Evolutionary conservation across 2,329 filamentous ascomycete species (phyloP).

Genomic region (Fusarium vanettenii): DNA sequence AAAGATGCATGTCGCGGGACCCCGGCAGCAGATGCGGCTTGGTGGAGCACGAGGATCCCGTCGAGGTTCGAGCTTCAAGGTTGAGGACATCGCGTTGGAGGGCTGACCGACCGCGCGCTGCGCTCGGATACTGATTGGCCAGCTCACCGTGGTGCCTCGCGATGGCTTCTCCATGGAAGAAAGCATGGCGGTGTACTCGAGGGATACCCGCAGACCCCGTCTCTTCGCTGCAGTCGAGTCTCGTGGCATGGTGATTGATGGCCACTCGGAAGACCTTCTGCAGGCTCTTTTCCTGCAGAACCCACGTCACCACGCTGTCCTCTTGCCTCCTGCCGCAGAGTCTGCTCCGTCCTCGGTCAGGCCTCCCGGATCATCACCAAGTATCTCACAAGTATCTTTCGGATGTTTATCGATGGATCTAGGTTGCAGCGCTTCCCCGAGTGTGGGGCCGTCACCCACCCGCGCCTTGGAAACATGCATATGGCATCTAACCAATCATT

Average conservation of each 20-base stretch:
- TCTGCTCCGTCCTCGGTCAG: slow-evolving; percentile 17
- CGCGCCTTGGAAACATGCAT: slow-evolving; percentile 36
- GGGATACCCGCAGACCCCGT: slow-evolving; percentile 22
- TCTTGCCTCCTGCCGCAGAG: not conserved
- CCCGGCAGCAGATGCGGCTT: slow-evolving; percentile 13
- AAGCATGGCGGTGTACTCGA: slow-evolving; percentile 28
- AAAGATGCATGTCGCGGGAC: slow-evolving; percentile 14
- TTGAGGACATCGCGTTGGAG: slow-evolving; percentile 27
- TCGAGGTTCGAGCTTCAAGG: slow-evolving; percentile 1
- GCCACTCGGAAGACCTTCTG: slow-evolving; percentile 37
- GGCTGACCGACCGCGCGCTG: slow-evolving; percentile 39
- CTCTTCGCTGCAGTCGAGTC: slow-evolving; percentile 3
- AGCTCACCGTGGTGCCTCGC: slow-evolving; percentile 4
- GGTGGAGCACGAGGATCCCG: slow-evolving; percentile 1
- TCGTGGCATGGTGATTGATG: slow-evolving; percentile 26
- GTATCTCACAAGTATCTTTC: slow-evolving; percentile 23
- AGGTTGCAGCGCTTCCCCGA: slow-evolving; percentile 33
- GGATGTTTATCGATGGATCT: slow-evolving; percentile 42
- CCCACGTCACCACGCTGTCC: not conserved
- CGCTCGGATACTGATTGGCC: slow-evolving; percentile 32
- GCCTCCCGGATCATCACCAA: slow-evolving; percentile 18
- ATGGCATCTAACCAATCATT: slow-evolving; percentile 33
- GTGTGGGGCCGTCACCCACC: slow-evolving; percentile 22
- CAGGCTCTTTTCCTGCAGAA: slow-evolving; percentile 26
- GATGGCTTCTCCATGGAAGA: not conserved